Percentiles rank a stretch among this genome's conserved stretches.
Evolutionary conservation across 257 asterid genomes (phyloP).

Genomic region (Oldenlandia corymbosa): DNA sequence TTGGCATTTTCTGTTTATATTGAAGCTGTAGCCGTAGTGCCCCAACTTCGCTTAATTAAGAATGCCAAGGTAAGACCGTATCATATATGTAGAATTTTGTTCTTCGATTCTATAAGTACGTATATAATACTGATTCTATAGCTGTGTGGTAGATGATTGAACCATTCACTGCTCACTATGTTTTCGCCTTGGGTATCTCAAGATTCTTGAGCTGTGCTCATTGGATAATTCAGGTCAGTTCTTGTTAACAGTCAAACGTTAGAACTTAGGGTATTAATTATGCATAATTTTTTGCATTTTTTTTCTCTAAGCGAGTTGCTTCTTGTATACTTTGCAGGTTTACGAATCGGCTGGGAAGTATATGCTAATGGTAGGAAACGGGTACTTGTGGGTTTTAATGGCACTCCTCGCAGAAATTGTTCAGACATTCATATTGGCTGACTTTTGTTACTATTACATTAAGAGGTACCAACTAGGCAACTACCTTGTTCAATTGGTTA

Average conservation of each 20-base stretch:
- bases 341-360: conserved; percentile 62
- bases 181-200: conserved; percentile 81
- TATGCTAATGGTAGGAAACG: conserved; percentile 48
- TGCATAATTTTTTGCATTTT: too few species aligned
- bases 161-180: conserved; percentile 88
- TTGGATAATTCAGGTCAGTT: conserved; percentile 81
- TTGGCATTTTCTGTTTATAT: conserved; percentile 84
- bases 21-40: conserved; percentile 78
- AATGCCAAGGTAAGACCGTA: conserved; percentile 57
- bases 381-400: conserved; percentile 68
- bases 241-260: too few species aligned
- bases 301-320: too few species aligned
- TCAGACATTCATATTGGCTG: conserved; percentile 88
- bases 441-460: conserved; percentile 83
- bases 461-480: conserved; percentile 46
- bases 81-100: not conserved
- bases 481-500: not conserved
- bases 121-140: not conserved
- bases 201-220: conserved; percentile 85
- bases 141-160: conserved; percentile 70
- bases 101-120: not conserved
- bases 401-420: conserved; percentile 61
- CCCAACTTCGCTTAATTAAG: conserved; percentile 91
- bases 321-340: conserved; percentile 34
- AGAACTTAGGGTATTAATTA: too few species aligned